phyloP scores from a whole-genome alignment of 495 filamentous ascomycete genomes.

The Chlorociboria aeruginascens region DNA sequence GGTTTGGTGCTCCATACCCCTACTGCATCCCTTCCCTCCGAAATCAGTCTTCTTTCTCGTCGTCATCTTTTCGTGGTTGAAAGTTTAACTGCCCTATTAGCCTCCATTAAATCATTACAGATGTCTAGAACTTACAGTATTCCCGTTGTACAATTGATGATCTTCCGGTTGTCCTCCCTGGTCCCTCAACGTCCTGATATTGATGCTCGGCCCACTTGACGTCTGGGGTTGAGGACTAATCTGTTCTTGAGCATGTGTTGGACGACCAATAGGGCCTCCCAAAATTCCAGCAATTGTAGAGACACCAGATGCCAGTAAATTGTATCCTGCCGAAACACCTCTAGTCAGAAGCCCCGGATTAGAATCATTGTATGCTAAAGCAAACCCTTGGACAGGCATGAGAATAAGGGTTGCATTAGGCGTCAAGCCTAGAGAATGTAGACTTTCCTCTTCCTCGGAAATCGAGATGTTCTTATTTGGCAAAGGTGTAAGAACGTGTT shows the following conservation, averaged over 20 bases:
- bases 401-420: conserved; percentile 78
- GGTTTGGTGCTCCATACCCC: too few relatives aligned
- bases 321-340: conserved; percentile 11
- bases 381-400: conserved; percentile 51
- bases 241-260: conserved; percentile 15
- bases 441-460: conserved; percentile 56
- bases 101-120: not conserved
- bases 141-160: conserved; percentile 77
- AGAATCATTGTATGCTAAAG: conserved; percentile 41
- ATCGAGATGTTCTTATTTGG: conserved; percentile 62
- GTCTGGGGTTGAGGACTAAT: conserved; percentile 4
- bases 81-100: conserved; percentile 51
- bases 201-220: conserved; percentile 9
- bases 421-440: conserved; percentile 54
- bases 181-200: conserved; percentile 42
- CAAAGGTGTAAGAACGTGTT: conserved; percentile 67
- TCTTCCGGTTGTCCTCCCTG: conserved; percentile 29
- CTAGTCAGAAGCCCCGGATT: not conserved
- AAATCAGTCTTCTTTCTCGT: conserved; percentile 24
- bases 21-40: too few relatives aligned
- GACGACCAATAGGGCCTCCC: conserved; percentile 41
- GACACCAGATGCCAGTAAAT: conserved; percentile 22
- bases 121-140: conserved; percentile 46
- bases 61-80: conserved; percentile 52
- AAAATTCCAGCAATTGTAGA: conserved; percentile 38